A percentile compares a stretch with the other conserved stretches of the same genome.
Conservation (phyloP, 805 yeast genomes). For the Jamesozyma gamospora region DNA sequence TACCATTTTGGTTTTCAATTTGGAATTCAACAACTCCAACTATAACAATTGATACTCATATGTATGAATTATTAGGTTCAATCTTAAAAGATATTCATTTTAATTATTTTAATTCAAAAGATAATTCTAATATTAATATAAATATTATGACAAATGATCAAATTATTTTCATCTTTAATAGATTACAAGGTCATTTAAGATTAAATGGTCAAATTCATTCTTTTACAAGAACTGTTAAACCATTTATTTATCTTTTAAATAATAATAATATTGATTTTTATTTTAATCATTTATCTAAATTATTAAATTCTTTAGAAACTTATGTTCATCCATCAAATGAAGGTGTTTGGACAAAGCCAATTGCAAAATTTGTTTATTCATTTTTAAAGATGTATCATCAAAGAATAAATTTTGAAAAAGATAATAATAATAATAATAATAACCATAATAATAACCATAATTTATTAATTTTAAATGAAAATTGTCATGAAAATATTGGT, state of each 20-base stretch:
- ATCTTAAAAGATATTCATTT: slow-evolving; percentile 41
- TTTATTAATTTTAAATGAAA: slow-evolving; percentile 20
- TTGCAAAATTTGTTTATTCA: slow-evolving; percentile 55
- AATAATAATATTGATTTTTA: slow-evolving; percentile 40
- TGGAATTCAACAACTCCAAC: slow-evolving; percentile 51
- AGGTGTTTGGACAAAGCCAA: slow-evolving; percentile 71
- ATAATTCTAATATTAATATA: slow-evolving; percentile 24
- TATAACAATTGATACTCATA: slow-evolving; percentile 48
- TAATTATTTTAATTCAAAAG: background rate
- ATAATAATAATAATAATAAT: slow-evolving; percentile 21
- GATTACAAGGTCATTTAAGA: slow-evolving; percentile 36
- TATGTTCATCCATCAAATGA: slow-evolving; percentile 85
- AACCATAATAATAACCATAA: background rate
- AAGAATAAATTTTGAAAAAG: slow-evolving; percentile 43
- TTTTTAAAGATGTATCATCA: slow-evolving; percentile 52
- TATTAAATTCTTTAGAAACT: slow-evolving; percentile 61
- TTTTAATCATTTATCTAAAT: slow-evolving; percentile 41
- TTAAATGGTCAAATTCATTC: slow-evolving; percentile 33
- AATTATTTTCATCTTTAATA: slow-evolving; percentile 47
- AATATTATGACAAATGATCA: slow-evolving; percentile 64
- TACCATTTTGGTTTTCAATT: slow-evolving; percentile 59
- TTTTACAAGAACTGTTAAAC: slow-evolving; percentile 39
- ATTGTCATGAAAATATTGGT: slow-evolving; percentile 30
- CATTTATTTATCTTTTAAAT: slow-evolving; percentile 47
- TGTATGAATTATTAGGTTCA: slow-evolving; percentile 56